These are phyloP conservation scores for Ustulina deusta DNA, from an alignment of 2,329 filamentous ascomycete genomes.

Conservation along the genomic window DNA sequence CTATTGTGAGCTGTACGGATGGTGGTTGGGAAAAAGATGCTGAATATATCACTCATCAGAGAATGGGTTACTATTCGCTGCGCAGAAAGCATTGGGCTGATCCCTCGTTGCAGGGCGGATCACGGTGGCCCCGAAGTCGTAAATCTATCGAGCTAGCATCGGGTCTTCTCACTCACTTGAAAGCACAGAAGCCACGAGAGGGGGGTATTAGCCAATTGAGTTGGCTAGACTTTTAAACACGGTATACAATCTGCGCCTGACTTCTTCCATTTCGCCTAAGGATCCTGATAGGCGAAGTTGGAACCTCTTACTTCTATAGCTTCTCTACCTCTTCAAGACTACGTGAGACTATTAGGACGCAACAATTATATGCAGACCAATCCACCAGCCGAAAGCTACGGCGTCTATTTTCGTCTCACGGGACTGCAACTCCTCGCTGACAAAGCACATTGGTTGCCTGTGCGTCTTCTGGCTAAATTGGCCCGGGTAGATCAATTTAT, in stretches of 20 bases:
- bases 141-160: background rate
- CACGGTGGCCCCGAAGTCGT: background rate
- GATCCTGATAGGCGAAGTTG: background rate
- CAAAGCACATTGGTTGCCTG: constrained; percentile 2
- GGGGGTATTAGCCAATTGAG: background rate
- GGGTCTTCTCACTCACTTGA: background rate
- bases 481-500: constrained; percentile 28
- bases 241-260: background rate
- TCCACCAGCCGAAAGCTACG: background rate
- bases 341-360: background rate
- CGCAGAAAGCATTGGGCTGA: background rate
- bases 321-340: background rate
- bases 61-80: background rate
- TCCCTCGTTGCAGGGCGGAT: background rate
- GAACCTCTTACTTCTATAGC: background rate
- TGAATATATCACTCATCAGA: background rate
- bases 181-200: background rate
- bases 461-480: constrained; percentile 32
- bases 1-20: background rate
- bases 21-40: background rate
- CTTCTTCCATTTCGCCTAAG: background rate
- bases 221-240: background rate
- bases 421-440: constrained; percentile 11
- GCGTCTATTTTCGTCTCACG: constrained; percentile 28
- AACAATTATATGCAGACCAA: background rate